Conservation (phyloP, 306 rosid species). For the Rosa rugosa region DNA sequence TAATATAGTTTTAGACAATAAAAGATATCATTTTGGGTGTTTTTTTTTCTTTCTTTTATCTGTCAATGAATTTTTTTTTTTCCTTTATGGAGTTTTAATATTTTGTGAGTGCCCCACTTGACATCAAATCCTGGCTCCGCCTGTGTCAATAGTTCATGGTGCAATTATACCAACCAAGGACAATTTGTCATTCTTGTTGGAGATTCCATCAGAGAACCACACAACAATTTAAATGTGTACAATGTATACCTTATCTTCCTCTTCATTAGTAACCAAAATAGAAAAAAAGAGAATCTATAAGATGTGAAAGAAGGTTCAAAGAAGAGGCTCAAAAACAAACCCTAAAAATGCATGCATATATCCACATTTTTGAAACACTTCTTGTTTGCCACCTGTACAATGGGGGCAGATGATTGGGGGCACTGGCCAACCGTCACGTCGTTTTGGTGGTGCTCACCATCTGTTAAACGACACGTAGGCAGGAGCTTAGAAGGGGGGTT, state of each 20-base stretch:
- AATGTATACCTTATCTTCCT: not conserved
- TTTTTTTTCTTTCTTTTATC: too few relatives aligned
- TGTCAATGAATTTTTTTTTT: too few relatives aligned
- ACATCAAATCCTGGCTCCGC: too few relatives aligned
- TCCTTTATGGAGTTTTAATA: too few relatives aligned
- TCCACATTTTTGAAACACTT: not conserved
- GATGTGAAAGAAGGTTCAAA: not conserved
- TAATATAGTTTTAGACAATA: too few relatives aligned
- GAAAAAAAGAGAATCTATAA: not conserved
- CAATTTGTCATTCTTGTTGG: not conserved
- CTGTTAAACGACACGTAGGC: not conserved
- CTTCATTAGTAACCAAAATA: not conserved
- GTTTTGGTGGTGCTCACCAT: not conserved
- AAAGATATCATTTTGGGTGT: too few relatives aligned
- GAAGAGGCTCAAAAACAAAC: not conserved
- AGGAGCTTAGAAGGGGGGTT: not conserved
- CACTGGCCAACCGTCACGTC: not conserved
- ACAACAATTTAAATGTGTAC: not conserved
- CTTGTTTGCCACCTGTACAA: not conserved
- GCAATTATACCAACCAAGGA: not conserved
- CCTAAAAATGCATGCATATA: not conserved
- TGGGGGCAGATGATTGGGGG: constrained; percentile 4
- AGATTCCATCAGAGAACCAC: not conserved
- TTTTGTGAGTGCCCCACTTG: too few relatives aligned
- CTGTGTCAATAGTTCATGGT: too few relatives aligned